Evolutionary conservation across 2,329 filamentous ascomycete genomes (phyloP).

Genomic region (Colletotrichum scovillei): DNA sequence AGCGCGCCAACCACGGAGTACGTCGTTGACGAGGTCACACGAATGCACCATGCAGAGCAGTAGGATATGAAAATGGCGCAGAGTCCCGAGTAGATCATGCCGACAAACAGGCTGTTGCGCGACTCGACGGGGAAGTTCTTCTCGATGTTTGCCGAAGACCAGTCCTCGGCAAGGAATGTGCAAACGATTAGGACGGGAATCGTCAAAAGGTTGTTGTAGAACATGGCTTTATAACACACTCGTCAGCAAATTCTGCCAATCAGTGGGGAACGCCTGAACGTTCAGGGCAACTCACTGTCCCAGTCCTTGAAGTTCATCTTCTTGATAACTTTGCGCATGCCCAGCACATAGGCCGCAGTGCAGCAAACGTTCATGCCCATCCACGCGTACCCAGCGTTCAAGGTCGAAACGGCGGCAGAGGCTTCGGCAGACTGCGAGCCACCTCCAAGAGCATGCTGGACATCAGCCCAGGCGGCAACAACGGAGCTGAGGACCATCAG

Average conservation of each 20-base stretch:
- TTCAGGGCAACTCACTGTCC: conserved; percentile 79
- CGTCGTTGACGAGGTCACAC: conserved; percentile 95
- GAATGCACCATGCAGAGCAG: conserved; percentile 98
- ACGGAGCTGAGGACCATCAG: conserved; percentile 96
- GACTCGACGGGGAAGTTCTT: conserved; percentile 89
- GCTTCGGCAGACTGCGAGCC: conserved; percentile 69
- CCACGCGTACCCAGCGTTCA: conserved; percentile 97
- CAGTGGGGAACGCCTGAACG: not conserved
- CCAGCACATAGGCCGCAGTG: conserved; percentile 87
- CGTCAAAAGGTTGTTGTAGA: conserved; percentile 98
- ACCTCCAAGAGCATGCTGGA: conserved; percentile 80
- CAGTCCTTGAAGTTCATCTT: conserved; percentile 99
- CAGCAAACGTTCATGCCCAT: conserved; percentile 98
- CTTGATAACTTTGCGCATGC: conserved; percentile 99
- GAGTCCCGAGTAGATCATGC: conserved; percentile 94
- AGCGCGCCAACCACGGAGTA: conserved; percentile 99
- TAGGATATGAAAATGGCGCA: conserved; percentile 99
- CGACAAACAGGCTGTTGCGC: conserved; percentile 82
- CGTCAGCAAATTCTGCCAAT: conserved; percentile 40
- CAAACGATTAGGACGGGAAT: conserved; percentile 89
- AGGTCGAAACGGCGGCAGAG: conserved; percentile 82
- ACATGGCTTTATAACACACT: conserved; percentile 79
- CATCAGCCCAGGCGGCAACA: conserved; percentile 97
- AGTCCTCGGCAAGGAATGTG: conserved; percentile 89
- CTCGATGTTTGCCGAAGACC: conserved; percentile 85